These are phyloP conservation scores for Zostera marina DNA, from an alignment of 116 monocot genomes.

Conservation along the genomic window DNA sequence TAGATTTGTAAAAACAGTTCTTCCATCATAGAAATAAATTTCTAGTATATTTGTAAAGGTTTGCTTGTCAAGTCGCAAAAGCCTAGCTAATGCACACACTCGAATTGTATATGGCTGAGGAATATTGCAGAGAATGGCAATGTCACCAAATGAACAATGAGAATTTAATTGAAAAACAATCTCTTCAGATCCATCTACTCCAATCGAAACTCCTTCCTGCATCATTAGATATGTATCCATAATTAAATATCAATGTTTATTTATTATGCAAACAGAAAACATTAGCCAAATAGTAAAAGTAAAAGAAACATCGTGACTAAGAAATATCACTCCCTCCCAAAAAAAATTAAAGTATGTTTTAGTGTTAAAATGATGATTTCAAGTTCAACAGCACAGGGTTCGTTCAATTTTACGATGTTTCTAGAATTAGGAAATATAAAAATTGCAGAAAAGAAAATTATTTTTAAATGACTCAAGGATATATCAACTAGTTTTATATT, in stretches of 20 bases:
- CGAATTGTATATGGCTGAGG: slow-evolving; percentile 82
- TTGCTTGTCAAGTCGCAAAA: slow-evolving; percentile 77
- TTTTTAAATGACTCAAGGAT: too few relatives aligned
- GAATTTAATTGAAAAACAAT: slow-evolving; percentile 29
- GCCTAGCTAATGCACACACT: slow-evolving; percentile 56
- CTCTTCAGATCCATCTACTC: slow-evolving; percentile 66
- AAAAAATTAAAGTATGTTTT: background rate
- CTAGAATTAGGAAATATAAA: too few relatives aligned
- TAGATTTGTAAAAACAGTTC: slow-evolving; percentile 61
- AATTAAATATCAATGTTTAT: background rate
- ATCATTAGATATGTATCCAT: background rate
- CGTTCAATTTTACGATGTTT: too few relatives aligned
- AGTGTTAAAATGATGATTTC: background rate
- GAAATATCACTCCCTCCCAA: background rate
- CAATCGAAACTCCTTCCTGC: slow-evolving; percentile 62
- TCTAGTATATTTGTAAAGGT: slow-evolving; percentile 56
- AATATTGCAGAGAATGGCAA: slow-evolving; percentile 82
- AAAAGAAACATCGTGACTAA: background rate
- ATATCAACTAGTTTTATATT: too few relatives aligned
- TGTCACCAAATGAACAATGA: slow-evolving; percentile 72
- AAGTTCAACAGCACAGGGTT: background rate
- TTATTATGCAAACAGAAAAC: background rate
- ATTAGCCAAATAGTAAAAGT: background rate
- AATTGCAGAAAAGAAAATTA: too few relatives aligned
- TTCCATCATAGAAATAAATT: slow-evolving; percentile 81